phyloP scores from a whole-genome alignment of 139 green algal species.

The Chlorella sorokiniana region DNA sequence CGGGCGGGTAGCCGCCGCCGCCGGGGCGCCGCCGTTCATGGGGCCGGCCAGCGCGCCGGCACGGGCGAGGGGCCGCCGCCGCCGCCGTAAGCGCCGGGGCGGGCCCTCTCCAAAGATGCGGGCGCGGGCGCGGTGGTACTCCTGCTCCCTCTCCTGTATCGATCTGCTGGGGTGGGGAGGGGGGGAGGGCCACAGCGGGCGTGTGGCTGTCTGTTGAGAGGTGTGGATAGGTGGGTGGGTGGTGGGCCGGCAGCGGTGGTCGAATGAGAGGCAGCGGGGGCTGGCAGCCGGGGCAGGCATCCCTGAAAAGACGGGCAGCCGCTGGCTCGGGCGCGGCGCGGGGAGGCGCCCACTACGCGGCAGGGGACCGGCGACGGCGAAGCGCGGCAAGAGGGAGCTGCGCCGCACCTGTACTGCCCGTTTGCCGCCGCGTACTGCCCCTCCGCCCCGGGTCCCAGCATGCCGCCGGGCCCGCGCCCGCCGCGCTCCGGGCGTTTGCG shows the following conservation, averaged over 20 bases:
- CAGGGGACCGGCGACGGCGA: no score
- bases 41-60: not conserved
- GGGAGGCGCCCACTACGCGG: no score
- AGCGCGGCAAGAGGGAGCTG: not conserved
- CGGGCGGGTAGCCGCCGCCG: not conserved
- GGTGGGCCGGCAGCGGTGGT: no score
- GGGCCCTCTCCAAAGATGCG: slow-evolving; percentile 51
- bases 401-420: slow-evolving; percentile 19
- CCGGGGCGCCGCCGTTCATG: slow-evolving; percentile 8
- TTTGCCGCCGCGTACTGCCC: slow-evolving; percentile 3
- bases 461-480: not conserved
- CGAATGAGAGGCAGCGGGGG: no score
- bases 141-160: slow-evolving; percentile 41
- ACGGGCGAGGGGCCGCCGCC: not conserved
- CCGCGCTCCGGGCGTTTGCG: slow-evolving; percentile 20
- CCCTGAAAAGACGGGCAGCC: no score
- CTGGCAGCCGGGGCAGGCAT: no score
- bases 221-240: no score
- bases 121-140: slow-evolving; percentile 44
- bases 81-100: not conserved
- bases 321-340: no score
- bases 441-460: not conserved
- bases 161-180: slow-evolving; percentile 9
- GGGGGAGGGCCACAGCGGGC: not conserved
- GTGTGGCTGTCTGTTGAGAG: no score